These are phyloP conservation scores for Murraya koenigii DNA, from an alignment of 345 rosid species.

Conservation along the genomic window DNA sequence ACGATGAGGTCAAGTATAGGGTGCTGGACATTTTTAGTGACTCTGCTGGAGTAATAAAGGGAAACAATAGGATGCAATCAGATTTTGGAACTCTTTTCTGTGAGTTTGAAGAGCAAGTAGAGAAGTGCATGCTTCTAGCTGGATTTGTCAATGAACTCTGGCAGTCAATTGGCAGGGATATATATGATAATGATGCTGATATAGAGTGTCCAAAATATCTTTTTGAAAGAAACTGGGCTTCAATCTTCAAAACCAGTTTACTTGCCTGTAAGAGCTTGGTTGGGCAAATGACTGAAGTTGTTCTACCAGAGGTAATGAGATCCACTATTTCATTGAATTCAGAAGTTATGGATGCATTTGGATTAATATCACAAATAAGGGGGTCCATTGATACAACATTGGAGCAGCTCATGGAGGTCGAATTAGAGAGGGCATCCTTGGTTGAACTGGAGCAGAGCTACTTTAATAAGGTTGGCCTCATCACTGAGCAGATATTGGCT, in stretches of 20 bases:
- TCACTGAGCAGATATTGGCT: conserved; percentile 79
- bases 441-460: conserved; percentile 79
- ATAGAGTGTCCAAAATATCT: conserved; percentile 25
- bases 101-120: conserved; percentile 75
- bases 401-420: conserved; percentile 73
- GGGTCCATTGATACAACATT: conserved; percentile 74
- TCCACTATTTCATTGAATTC: conserved; percentile 64
- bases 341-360: conserved; percentile 82
- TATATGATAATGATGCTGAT: conserved; percentile 26
- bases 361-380: conserved; percentile 71
- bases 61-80: conserved; percentile 27
- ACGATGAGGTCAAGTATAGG: conserved; percentile 53
- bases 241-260: conserved; percentile 52
- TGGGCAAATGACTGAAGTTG: conserved; percentile 65
- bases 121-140: conserved; percentile 60
- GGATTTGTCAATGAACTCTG: conserved; percentile 58
- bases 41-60: conserved; percentile 35
- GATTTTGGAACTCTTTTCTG: conserved; percentile 46
- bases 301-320: conserved; percentile 63
- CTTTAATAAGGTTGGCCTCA: conserved; percentile 75
- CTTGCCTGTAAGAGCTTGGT: conserved; percentile 54
- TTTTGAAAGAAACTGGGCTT: conserved; percentile 58
- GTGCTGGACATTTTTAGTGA: conserved; percentile 41
- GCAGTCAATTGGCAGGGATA: conserved; percentile 42
- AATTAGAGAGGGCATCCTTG: conserved; percentile 72